A percentile compares a stretch with the other conserved stretches of the same genome.
Conservation (phyloP, 805 yeast genomes). For the Teunomyces barrocoloradensis region DNA sequence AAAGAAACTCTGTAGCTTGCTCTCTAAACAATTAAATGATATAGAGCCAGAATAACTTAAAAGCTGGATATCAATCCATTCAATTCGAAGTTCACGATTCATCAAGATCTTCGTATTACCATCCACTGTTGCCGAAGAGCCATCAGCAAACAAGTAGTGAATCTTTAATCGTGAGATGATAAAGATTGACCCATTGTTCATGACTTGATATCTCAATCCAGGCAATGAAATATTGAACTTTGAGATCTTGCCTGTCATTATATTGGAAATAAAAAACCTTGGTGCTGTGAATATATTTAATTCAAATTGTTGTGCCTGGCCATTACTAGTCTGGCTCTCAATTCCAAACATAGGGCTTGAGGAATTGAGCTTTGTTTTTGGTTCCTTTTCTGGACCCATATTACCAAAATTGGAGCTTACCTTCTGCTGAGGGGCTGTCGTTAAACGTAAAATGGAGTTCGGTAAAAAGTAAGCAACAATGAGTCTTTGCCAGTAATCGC, state of each 20-base stretch:
- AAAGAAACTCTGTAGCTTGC: constrained; percentile 20
- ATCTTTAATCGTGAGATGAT: constrained; percentile 27
- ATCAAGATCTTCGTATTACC: constrained; percentile 64
- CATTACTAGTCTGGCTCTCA: constrained; percentile 7
- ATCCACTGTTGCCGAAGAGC: constrained; percentile 60
- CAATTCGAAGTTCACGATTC: constrained; percentile 62
- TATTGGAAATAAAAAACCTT: constrained; percentile 51
- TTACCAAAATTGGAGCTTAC: not conserved
- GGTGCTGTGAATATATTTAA: constrained; percentile 66
- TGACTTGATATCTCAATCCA: constrained; percentile 39
- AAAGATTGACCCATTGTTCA: constrained; percentile 39
- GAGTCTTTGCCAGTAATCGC: constrained; percentile 38
- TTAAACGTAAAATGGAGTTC: constrained; percentile 27
- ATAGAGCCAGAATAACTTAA: constrained; percentile 26
- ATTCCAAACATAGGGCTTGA: constrained; percentile 4
- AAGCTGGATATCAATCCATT: constrained; percentile 63
- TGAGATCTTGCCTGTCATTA: constrained; percentile 42
- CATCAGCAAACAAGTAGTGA: constrained; percentile 57
- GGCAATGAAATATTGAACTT: constrained; percentile 30
- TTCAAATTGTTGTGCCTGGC: constrained; percentile 48
- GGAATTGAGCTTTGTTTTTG: constrained; percentile 3
- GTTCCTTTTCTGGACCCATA: constrained; percentile 4
- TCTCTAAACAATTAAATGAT: constrained; percentile 23
- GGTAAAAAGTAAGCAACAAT: constrained; percentile 33
- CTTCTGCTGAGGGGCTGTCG: constrained; percentile 16